These are phyloP conservation scores for Entamoeba histolytica DNA, from an alignment of 208 protist species.

Conservation along the genomic window DNA sequence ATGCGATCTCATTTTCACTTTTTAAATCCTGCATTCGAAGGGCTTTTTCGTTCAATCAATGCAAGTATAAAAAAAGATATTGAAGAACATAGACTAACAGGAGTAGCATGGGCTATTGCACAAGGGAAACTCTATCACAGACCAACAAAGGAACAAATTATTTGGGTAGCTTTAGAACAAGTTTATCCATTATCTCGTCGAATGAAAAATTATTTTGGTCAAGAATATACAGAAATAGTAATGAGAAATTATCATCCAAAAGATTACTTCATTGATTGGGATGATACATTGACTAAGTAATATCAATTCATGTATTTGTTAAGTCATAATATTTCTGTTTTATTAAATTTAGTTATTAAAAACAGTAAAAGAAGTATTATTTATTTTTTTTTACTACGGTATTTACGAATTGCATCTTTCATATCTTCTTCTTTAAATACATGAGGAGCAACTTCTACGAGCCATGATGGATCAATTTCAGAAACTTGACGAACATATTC, in stretches of 20 bases:
- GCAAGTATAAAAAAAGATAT: neutral
- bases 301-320: too few relatives aligned
- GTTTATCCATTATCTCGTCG: neutral
- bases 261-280: neutral
- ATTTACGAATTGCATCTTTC: neutral
- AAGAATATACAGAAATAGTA: neutral
- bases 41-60: neutral
- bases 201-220: neutral
- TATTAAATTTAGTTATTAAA: too few relatives aligned
- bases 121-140: neutral
- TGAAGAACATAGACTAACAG: neutral
- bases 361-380: neutral
- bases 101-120: neutral
- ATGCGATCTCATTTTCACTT: neutral
- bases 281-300: neutral
- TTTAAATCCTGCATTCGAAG: neutral
- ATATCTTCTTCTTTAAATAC: constrained; percentile 20
- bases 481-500: neutral
- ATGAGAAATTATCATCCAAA: neutral
- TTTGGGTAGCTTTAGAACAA: neutral
- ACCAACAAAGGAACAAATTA: neutral
- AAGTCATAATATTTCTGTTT: too few relatives aligned
- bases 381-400: neutral
- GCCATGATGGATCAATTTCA: constrained; percentile 29
- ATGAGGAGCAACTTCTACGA: constrained; percentile 29